These are phyloP conservation scores for Penicillium decumbens DNA, from an alignment of 2,329 filamentous ascomycete genomes.

Conservation along the genomic window DNA sequence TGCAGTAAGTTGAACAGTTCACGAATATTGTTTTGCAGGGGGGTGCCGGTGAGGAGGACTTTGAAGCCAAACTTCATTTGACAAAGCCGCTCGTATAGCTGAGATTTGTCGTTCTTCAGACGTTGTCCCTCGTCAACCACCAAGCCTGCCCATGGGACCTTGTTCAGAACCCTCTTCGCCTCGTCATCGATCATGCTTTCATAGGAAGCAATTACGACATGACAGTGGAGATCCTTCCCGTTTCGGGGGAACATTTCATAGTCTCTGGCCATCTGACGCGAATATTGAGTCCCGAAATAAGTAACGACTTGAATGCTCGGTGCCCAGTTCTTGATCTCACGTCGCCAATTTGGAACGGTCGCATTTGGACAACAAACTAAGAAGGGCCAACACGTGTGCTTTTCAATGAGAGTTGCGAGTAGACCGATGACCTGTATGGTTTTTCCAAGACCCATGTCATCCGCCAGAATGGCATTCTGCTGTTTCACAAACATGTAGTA, in stretches of 20 bases:
- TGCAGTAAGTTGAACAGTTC: constrained; percentile 96
- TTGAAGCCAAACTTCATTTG: constrained; percentile 76
- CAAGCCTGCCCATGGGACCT: constrained; percentile 77
- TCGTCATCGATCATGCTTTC: constrained; percentile 75
- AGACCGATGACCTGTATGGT: constrained; percentile 89
- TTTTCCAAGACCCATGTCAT: constrained; percentile 98
- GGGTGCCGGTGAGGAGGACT: constrained; percentile 80
- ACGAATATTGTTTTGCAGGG: constrained; percentile 76
- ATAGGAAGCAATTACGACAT: constrained; percentile 92
- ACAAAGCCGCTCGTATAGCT: constrained; percentile 70
- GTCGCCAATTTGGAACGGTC: constrained; percentile 95
- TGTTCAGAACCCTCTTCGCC: constrained; percentile 61
- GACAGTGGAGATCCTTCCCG: constrained; percentile 68
- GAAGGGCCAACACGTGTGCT: constrained; percentile 79
- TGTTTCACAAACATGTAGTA: constrained; percentile 80
- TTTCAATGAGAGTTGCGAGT: constrained; percentile 66
- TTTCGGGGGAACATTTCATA: constrained; percentile 75
- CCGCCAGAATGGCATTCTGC: constrained; percentile 84
- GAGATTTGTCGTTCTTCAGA: constrained; percentile 84
- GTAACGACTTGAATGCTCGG: constrained; percentile 83
- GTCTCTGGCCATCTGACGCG: constrained; percentile 71
- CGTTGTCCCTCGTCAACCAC: constrained; percentile 94
- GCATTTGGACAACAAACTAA: constrained; percentile 90
- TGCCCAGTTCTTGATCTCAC: constrained; percentile 92
- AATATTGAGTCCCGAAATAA: constrained; percentile 73